Conservation (phyloP, 2,329 filamentous ascomycete genomes). For the Elsinoe necatrix region DNA sequence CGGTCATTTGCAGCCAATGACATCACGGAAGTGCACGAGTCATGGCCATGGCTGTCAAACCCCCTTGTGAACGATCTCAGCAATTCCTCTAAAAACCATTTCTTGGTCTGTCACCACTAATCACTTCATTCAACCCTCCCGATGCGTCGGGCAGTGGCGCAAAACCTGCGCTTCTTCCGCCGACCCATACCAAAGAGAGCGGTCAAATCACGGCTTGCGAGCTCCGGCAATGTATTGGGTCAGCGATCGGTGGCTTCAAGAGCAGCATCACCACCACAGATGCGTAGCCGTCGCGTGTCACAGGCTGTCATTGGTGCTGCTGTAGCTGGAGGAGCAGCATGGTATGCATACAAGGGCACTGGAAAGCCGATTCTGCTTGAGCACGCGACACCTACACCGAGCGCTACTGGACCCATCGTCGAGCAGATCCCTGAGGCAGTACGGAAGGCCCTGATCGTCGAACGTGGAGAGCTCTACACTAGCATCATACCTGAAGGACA, state of each 20-base stretch:
- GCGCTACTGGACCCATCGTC: slow-evolving; percentile 22
- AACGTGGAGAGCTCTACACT: slow-evolving; percentile 83
- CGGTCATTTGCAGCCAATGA: not conserved
- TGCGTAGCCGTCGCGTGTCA: slow-evolving; percentile 61
- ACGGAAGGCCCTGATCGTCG: slow-evolving; percentile 68
- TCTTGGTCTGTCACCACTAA: not conserved
- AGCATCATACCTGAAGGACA: slow-evolving; percentile 76
- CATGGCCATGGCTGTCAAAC: not conserved
- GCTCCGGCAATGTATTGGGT: slow-evolving; percentile 38
- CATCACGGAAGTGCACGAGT: slow-evolving; percentile 2
- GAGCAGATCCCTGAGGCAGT: slow-evolving; percentile 46
- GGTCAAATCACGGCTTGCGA: slow-evolving; percentile 40
- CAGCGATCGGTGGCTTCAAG: slow-evolving; percentile 37
- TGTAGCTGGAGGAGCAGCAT: slow-evolving; percentile 58
- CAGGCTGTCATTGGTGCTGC: slow-evolving; percentile 61
- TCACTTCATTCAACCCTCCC: slow-evolving; percentile 24
- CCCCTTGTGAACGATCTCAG: not conserved
- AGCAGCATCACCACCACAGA: slow-evolving; percentile 47
- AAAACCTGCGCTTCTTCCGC: slow-evolving; percentile 60
- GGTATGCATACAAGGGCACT: slow-evolving; percentile 47
- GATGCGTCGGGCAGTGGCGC: slow-evolving; percentile 67
- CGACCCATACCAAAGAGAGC: slow-evolving; percentile 56
- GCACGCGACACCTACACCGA: slow-evolving; percentile 11
- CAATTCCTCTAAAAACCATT: not conserved
- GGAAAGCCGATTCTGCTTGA: slow-evolving; percentile 11